Evolutionary conservation across 164 flowering plant species (phyloP).

Genomic region (Tetracentron sinense): DNA sequence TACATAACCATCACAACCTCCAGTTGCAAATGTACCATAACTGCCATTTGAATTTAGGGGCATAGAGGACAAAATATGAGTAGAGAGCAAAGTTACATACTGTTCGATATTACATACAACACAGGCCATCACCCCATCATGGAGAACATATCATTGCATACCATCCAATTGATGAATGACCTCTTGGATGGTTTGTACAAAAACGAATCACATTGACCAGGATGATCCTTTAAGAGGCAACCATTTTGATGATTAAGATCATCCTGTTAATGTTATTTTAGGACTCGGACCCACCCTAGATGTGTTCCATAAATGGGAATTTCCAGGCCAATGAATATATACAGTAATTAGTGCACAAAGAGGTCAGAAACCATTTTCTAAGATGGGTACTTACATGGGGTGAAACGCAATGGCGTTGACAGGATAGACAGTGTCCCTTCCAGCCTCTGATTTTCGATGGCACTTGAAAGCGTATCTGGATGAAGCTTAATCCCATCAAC

Average conservation of each 20-base stretch:
- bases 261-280: not conserved
- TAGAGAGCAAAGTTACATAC: not conserved
- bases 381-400: conserved; percentile 90
- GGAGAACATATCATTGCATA: no score
- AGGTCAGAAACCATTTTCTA: no score
- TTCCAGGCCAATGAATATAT: no score
- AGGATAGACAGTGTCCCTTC: conserved; percentile 90
- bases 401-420: conserved; percentile 94
- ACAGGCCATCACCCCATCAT: no score
- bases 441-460: conserved; percentile 91
- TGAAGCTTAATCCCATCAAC: conserved; percentile 7
- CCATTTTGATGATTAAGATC: not conserved
- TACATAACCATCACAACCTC: conserved; percentile 95
- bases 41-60: conserved; percentile 32
- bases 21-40: conserved; percentile 93
- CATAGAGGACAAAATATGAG: not conserved
- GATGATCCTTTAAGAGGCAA: no score
- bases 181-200: no score
- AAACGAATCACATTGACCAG: no score
- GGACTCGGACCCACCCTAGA: not conserved
- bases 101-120: not conserved
- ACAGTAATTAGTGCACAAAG: no score
- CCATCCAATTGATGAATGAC: no score
- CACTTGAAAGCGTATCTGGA: conserved; percentile 97
- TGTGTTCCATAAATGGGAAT: not conserved